phyloP scores from a whole-genome alignment of 2,329 filamentous ascomycete genomes.

The Graphiopsis chlorocephala region DNA sequence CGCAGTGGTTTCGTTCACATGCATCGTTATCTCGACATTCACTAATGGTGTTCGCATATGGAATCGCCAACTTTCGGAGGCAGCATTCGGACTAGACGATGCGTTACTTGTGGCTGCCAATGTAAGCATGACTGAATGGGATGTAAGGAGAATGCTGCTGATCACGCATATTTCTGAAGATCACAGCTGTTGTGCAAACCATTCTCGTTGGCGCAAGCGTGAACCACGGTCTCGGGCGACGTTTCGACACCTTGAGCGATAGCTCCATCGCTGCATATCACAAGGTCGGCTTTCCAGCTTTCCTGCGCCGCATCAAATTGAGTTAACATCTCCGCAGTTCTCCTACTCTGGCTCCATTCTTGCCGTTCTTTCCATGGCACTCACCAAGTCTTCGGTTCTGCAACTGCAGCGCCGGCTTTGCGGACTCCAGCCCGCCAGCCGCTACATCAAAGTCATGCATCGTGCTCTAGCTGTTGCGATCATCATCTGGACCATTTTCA shows the following conservation, averaged over 20 bases:
- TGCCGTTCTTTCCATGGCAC: neutral
- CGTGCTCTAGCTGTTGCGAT: neutral
- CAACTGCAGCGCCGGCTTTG: neutral
- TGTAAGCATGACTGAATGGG: neutral
- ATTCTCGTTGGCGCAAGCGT: neutral
- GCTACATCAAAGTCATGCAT: neutral
- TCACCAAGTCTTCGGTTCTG: neutral
- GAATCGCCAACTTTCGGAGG: neutral
- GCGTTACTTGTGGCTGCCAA: neutral
- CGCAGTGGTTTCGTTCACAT: neutral
- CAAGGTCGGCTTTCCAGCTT: neutral
- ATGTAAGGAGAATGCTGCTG: neutral
- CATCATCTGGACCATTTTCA: neutral
- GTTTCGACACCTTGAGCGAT: neutral
- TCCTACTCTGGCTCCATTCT: slow-evolving; percentile 1
- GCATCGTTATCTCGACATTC: neutral
- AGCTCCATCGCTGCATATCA: neutral
- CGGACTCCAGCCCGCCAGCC: neutral
- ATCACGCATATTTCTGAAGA: neutral
- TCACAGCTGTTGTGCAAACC: neutral
- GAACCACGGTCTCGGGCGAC: neutral
- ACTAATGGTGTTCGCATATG: neutral
- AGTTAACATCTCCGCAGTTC: neutral
- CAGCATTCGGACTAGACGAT: neutral
- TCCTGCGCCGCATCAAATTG: neutral